These are phyloP conservation scores for Eucalyptus regnans DNA, from an alignment of 345 rosid species.

Conservation along the genomic window DNA sequence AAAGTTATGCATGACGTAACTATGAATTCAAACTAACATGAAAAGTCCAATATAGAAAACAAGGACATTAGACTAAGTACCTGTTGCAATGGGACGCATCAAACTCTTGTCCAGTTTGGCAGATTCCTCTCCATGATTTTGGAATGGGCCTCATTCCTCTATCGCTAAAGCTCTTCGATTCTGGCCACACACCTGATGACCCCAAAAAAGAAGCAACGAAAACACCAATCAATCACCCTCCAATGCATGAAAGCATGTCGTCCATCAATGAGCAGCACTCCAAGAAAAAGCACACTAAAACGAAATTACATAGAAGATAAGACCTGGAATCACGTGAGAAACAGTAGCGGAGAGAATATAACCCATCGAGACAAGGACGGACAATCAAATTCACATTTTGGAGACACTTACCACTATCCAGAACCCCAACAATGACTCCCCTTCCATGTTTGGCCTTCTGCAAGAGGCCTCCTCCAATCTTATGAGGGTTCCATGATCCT, in stretches of 20 bases:
- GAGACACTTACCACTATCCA: conserved; percentile 55
- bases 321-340: conserved; percentile 9
- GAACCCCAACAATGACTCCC: conserved; percentile 53
- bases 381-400: not conserved
- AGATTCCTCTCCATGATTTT: conserved; percentile 81
- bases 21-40: not conserved
- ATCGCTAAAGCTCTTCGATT: conserved; percentile 67
- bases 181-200: conserved; percentile 85
- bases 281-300: not conserved
- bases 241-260: not conserved
- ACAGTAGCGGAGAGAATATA: not conserved
- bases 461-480: conserved; percentile 12
- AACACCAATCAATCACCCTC: not conserved
- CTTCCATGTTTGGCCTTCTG: conserved; percentile 50
- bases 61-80: conserved; percentile 1
- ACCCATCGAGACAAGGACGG: not conserved
- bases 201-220: not conserved
- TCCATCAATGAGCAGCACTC: not conserved
- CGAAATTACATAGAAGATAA: not conserved
- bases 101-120: conserved; percentile 58
- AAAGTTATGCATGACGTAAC: not conserved
- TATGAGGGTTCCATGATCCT: not conserved
- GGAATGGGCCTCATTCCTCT: conserved; percentile 75
- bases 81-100: conserved; percentile 69
- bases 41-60: not conserved